A percentile compares a stretch with the other conserved stretches of the same genome.
Conservation (phyloP, 257 asterid genomes). For the Solanum etuberosum region DNA sequence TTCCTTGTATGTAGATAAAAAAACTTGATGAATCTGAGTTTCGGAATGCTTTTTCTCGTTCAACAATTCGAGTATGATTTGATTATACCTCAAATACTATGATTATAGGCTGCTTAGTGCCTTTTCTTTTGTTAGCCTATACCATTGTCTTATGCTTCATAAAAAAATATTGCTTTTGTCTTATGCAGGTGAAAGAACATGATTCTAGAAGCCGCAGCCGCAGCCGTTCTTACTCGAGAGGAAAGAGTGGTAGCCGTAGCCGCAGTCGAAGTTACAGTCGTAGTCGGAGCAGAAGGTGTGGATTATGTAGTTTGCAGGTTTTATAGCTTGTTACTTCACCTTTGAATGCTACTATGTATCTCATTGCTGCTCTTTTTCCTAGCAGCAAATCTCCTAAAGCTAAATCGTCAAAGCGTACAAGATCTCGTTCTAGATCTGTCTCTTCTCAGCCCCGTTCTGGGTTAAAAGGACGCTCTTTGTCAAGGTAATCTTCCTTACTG, state of each 20-base stretch:
- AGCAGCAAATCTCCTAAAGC: conserved; percentile 93
- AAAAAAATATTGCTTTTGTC: neutral
- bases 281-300: conserved; percentile 81
- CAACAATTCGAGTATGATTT: conserved; percentile 65
- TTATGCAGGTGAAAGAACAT: conserved; percentile 73
- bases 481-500: conserved; percentile 45
- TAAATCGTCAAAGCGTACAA: conserved; percentile 65
- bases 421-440: conserved; percentile 40
- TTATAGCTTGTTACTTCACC: neutral
- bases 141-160: neutral
- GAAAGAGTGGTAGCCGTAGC: conserved; percentile 58
- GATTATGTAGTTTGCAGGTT: neutral
- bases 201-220: conserved; percentile 65
- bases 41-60: conserved; percentile 74
- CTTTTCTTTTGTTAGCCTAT: neutral
- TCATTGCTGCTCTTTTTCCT: neutral
- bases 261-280: conserved; percentile 54
- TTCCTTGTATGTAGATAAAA: conserved; percentile 42
- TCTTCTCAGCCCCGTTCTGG: conserved; percentile 36
- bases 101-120: neutral
- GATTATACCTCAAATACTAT: neutral
- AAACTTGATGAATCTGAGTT: conserved; percentile 94
- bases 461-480: conserved; percentile 46
- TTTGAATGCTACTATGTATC: neutral
- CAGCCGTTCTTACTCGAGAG: conserved; percentile 58